Base-by-base conservation (phyloP, 2,329 filamentous ascomycete species). In the Scytalidium sp. region DNA sequence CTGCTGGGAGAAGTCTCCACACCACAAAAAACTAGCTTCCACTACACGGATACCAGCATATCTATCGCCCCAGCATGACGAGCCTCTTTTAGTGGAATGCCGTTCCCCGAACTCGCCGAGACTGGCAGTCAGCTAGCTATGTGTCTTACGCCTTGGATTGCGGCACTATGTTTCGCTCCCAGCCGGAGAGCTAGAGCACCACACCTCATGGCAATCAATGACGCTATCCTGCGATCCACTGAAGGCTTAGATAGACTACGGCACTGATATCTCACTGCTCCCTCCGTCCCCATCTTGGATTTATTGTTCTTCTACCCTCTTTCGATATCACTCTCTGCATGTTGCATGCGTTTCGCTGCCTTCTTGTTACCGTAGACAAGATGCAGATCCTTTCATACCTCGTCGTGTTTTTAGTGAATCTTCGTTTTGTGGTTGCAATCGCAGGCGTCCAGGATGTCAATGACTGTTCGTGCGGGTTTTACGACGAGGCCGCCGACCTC, bases 391-490 rank as follows among this genome's bases (percentile, higher is more conserved):
- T n/a, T n/a, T n/a, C n/a, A n/a, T n/a, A n/a, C n/a, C n/a, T n/a
- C n/a, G n/a, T n/a, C n/a, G n/a, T 7, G 25, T 7, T 27, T 47
- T 40, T 8, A 17, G n/a, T 47, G 13, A 15, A 20, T 41, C 32
- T 19, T 48, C 17, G 13, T 36, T 43, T 47, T 44, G 19, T 22
- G 10, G 11, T 23, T 17, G 20, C 29, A 25, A 25, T 43, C 48
- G 36, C 27, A 43, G 15, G 17, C 20, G 19, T 29, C 21, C 36
- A 48, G 23, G 46, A 51, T 45, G 45, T 43, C 32, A 45, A 32
- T 20, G 36, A 67, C 49, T 78, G 75, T 52, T 64, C 66, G 21
- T 78, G 75, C 55, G 75, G 75, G 11, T 78, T 71, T 50, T 67
- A 68, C 50, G 73, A 78, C 53, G 50, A 58, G 1, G 50, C 57